Evolutionary conservation across 192 early-diverging fungal genomes (phyloP).

Genomic region (Dimargaris cristalligena): DNA sequence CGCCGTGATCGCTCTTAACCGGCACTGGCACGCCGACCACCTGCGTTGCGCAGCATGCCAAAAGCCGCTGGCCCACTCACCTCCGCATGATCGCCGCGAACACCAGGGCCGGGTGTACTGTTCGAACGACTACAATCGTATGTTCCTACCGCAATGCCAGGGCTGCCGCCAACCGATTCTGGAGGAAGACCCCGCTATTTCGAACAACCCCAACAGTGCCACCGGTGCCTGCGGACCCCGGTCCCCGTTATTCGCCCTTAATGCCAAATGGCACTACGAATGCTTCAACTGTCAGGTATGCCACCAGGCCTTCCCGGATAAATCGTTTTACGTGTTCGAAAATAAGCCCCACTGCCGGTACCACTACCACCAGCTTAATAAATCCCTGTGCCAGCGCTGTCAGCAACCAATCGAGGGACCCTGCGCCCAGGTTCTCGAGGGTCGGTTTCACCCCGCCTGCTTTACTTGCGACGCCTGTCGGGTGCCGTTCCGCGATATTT

Average conservation of each 20-base stretch:
- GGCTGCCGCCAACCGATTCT: conserved; percentile 42
- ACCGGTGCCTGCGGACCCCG: too few species aligned
- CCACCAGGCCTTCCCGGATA: conserved; percentile 50
- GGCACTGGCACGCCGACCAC: conserved; percentile 22
- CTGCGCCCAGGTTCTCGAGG: conserved; percentile 75
- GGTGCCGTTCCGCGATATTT: conserved; percentile 28
- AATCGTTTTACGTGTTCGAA: conserved; percentile 78
- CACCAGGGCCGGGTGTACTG: conserved; percentile 52
- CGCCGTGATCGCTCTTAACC: conserved; percentile 18
- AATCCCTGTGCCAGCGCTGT: conserved; percentile 65
- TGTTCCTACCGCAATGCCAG: conserved; percentile 50
- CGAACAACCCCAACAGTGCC: too few species aligned
- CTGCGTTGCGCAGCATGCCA: conserved; percentile 17
- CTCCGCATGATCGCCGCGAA: too few species aligned
- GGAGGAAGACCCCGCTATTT: too few species aligned
- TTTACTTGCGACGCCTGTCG: conserved; percentile 47
- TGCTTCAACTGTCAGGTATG: conserved; percentile 61
- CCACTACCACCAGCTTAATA: conserved; percentile 76
- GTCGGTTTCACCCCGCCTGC: conserved; percentile 72
- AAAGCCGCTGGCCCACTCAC: conserved; percentile 15
- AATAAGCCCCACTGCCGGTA: conserved; percentile 67
- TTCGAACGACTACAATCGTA: conserved; percentile 40
- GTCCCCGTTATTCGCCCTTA: conserved; percentile 54
- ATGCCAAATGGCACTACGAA: conserved; percentile 50
- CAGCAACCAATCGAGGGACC: conserved; percentile 74